Evolutionary conservation across 2,329 filamentous ascomycete species (phyloP), one percentile per base, ranked within the genome.

Genomic region (Epichloe baconii): DNA sequence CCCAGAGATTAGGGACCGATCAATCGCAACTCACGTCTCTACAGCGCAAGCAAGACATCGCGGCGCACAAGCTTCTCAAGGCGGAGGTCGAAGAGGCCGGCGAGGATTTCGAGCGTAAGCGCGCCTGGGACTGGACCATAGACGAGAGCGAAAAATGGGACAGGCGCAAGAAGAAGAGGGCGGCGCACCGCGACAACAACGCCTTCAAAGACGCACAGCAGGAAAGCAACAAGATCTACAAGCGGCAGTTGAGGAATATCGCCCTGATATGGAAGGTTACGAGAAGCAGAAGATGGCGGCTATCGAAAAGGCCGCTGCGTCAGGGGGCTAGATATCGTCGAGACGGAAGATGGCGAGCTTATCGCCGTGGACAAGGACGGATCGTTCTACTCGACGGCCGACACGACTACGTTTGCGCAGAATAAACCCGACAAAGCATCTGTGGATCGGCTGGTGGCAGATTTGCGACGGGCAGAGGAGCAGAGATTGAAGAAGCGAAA

Each of bases 51-150:
- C 86, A 88, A 61, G 90, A 88, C 51, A 83, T 93, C 58, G 91
- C 93, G 19, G 83, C 85, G 5, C 88, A 96, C 66, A 98, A 97
- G 64, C 80, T 98, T 0, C 77, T 96, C 43, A 95, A 95, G 72
- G 88, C 89, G 4, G 89, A 96, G 61, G 83, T 89, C 2, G 87
- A 90, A 66, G 88, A 87, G 17, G 74, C 77, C 0, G 89, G 89
- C 36, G 88, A 87, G 51, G 93, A 97, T 67, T 98, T 97, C 63
- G 93, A 98, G 75, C 86, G 93, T 58, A 96, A 97, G 71, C 83
- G 93, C 41, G 93, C 93, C 1, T 98, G 93, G 93, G 93, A 97
- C 71, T 98, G 93, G 87, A 98, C 93, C 1, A 74, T 91, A 6
- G 93, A 98, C 57, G 93, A 98, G 70, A 86, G 82, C 59, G 93